These are phyloP conservation scores for Verticillium tricorpus DNA, from an alignment of 2,329 filamentous ascomycete genomes.

Conservation along the genomic window DNA sequence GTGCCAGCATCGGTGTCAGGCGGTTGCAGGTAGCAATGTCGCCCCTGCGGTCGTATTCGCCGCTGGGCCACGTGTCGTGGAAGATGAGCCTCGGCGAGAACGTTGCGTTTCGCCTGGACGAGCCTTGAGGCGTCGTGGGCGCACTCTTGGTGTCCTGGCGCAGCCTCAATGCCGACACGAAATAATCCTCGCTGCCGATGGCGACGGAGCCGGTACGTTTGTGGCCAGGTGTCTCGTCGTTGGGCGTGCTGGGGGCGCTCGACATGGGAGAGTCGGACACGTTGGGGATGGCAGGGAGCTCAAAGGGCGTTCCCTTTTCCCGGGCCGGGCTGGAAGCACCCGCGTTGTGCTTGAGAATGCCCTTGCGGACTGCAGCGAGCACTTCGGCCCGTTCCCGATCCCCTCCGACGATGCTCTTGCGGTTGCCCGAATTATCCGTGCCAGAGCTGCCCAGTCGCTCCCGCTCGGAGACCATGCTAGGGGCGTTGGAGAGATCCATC, in stretches of 20 bases:
- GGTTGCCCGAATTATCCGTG: conserved; percentile 57
- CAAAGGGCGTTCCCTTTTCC: conserved; percentile 7
- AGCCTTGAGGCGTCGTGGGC: conserved; percentile 69
- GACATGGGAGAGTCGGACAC: conserved; percentile 76
- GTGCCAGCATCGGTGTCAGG: conserved; percentile 90
- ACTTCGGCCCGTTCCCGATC: conserved; percentile 90
- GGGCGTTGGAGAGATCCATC: conserved; percentile 57
- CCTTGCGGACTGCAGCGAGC: conserved; percentile 87
- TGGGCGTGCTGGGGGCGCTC: conserved; percentile 83
- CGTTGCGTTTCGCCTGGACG: conserved; percentile 58
- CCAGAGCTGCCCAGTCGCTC: conserved; percentile 53
- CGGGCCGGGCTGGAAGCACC: conserved; percentile 9
- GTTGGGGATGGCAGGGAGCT: conserved; percentile 56
- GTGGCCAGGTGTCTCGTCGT: conserved; percentile 67
- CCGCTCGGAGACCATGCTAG: conserved; percentile 43
- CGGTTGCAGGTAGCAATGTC: conserved; percentile 98
- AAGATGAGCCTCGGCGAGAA: conserved; percentile 95
- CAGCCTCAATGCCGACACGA: conserved; percentile 71
- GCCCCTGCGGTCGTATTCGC: conserved; percentile 92
- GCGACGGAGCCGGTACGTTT: conserved; percentile 65
- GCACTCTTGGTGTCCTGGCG: conserved; percentile 74
- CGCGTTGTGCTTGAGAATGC: conserved; percentile 79
- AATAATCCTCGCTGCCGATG: conserved; percentile 84
- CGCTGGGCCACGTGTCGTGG: conserved; percentile 92
- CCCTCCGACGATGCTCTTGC: conserved; percentile 87